Conservation (phyloP, 2,329 filamentous ascomycete species). For the Fusarium vanettenii region DNA sequence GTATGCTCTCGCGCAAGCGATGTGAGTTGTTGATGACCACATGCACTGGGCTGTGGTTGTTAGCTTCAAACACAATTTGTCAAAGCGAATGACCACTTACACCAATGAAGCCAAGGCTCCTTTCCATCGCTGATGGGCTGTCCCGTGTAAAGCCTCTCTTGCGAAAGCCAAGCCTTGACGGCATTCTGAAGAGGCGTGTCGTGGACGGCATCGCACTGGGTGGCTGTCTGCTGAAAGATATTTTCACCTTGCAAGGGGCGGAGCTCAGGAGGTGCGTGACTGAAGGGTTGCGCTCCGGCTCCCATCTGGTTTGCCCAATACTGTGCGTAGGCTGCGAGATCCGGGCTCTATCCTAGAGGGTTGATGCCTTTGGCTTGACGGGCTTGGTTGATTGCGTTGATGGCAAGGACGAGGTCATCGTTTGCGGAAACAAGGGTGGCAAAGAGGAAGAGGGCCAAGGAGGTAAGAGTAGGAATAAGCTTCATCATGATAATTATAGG, state of each 20-base stretch:
- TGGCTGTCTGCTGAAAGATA: constrained; percentile 47
- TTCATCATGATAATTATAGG: constrained; percentile 15
- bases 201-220: constrained; percentile 45
- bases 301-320: constrained; percentile 51
- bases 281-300: constrained; percentile 43
- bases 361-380: constrained; percentile 43
- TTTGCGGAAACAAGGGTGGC: constrained; percentile 28
- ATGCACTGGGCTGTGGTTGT: constrained; percentile 49
- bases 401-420: constrained; percentile 39
- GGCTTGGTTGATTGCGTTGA: constrained; percentile 48
- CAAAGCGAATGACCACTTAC: constrained; percentile 36
- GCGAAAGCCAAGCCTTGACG: constrained; percentile 46
- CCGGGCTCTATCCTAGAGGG: constrained; percentile 45
- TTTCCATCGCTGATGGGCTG: constrained; percentile 47
- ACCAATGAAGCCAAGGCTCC: constrained; percentile 52
- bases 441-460: constrained; percentile 23
- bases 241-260: constrained; percentile 51
- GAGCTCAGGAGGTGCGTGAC: constrained; percentile 45
- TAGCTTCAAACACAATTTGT: not conserved
- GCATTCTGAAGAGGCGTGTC: constrained; percentile 46
- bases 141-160: constrained; percentile 45
- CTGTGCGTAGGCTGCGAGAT: constrained; percentile 48
- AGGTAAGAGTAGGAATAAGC: constrained; percentile 2
- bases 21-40: constrained; percentile 48
- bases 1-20: constrained; percentile 50